Evolutionary conservation across 2,329 filamentous ascomycete genomes (phyloP).

Genomic region (Microsporum ferrugineum): DNA sequence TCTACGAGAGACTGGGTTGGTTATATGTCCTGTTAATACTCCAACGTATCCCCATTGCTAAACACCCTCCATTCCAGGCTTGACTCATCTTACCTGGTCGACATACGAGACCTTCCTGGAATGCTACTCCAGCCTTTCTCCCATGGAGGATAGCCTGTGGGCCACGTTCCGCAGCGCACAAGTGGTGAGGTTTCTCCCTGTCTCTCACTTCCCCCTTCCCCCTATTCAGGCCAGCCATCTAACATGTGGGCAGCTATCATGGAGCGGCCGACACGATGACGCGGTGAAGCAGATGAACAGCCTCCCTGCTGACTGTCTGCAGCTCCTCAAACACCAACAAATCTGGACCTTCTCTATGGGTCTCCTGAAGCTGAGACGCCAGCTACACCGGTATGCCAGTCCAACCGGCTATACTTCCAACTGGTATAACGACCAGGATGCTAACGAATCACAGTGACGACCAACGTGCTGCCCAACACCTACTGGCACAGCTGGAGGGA

Average conservation of each 20-base stretch:
- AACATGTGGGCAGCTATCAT: constrained; percentile 32
- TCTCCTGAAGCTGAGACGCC: constrained; percentile 31
- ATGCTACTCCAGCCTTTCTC: constrained; percentile 53
- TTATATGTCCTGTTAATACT: not conserved
- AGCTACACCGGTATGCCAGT: constrained; percentile 31
- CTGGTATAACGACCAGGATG: not conserved
- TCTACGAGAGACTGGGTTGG: constrained; percentile 64
- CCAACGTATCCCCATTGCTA: constrained; percentile 17
- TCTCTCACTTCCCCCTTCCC: not conserved
- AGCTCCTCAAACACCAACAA: constrained; percentile 67
- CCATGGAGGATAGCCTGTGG: constrained; percentile 69
- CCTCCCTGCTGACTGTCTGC: constrained; percentile 50
- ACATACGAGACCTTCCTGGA: constrained; percentile 62
- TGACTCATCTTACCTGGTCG: constrained; percentile 44
- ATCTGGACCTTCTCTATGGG: constrained; percentile 35
- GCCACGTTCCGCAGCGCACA: constrained; percentile 61
- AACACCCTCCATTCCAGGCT: constrained; percentile 27
- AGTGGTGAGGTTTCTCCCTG: constrained; percentile 31
- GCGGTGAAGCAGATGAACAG: constrained; percentile 51
- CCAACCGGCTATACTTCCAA: not conserved
- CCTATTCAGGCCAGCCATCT: not conserved
- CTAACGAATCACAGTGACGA: constrained; percentile 37
- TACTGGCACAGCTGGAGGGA: constrained; percentile 48
- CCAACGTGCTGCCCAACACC: constrained; percentile 44
- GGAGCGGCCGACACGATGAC: constrained; percentile 58